Evolutionary conservation across 345 rosid genomes (phyloP).

Genomic region (Salix arbutifolia): DNA sequence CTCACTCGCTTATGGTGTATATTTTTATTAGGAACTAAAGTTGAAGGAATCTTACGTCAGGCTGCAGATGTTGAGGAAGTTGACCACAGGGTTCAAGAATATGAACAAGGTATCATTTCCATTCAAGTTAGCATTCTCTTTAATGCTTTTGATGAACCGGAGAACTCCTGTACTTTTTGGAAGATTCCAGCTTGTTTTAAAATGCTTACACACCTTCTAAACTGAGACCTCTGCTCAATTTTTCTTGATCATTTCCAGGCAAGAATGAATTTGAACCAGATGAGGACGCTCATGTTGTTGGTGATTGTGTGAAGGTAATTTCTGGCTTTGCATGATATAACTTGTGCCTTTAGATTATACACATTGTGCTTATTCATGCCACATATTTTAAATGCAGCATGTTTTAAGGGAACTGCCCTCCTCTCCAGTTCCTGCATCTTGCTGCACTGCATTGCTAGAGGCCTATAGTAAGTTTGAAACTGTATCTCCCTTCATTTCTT

Average conservation of each 20-base stretch:
- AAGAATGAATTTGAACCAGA: constrained; percentile 73
- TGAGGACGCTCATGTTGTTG: constrained; percentile 98
- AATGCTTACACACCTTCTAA: neutral
- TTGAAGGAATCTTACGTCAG: constrained; percentile 89
- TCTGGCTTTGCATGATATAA: constrained; percentile 13
- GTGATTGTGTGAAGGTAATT: constrained; percentile 93
- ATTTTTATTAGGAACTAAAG: constrained; percentile 60
- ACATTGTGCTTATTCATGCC: constrained; percentile 19
- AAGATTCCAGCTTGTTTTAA: neutral
- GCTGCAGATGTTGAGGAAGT: constrained; percentile 99
- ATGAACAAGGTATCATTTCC: constrained; percentile 69
- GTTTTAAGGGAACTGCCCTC: constrained; percentile 96
- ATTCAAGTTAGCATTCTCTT: constrained; percentile 16
- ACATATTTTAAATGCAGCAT: constrained; percentile 54
- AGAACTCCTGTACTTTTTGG: neutral
- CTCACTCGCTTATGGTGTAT: neutral
- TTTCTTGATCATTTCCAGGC: constrained; percentile 43
- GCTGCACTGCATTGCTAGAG: constrained; percentile 93
- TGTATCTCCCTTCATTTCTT: neutral
- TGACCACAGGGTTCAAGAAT: constrained; percentile 86
- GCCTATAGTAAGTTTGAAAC: constrained; percentile 70
- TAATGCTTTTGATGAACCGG: neutral
- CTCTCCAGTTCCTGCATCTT: constrained; percentile 96
- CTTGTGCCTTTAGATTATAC: constrained; percentile 11
- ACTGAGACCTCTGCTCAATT: constrained; percentile 8